Conservation (phyloP, 306 rosid species). For the Quercus ilex region DNA sequence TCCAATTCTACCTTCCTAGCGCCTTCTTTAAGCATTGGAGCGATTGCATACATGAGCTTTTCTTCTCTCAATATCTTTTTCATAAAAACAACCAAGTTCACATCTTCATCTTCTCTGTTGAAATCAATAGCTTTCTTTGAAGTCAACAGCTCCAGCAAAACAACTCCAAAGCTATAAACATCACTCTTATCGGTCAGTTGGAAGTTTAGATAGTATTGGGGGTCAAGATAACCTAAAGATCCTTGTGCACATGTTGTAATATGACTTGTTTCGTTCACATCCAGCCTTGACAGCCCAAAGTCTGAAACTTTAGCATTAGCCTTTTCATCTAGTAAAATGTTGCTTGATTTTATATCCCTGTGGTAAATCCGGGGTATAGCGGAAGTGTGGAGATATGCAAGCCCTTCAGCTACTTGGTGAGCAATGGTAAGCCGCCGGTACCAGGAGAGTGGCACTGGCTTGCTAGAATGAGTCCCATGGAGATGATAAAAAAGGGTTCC, state of each 20-base stretch:
- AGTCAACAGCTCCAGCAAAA: constrained; percentile 47
- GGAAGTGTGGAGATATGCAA: constrained; percentile 45
- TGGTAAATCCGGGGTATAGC: constrained; percentile 57
- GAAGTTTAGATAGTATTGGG: constrained; percentile 41
- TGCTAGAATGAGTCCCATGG: constrained; percentile 3
- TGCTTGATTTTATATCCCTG: constrained; percentile 54
- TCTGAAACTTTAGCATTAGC: constrained; percentile 49
- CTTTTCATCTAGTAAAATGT: constrained; percentile 21
- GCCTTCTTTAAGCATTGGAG: constrained; percentile 38
- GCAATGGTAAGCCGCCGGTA: constrained; percentile 43
- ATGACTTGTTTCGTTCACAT: constrained; percentile 40
- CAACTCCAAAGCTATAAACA: constrained; percentile 59
- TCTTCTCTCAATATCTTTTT: constrained; percentile 40
- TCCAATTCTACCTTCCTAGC: constrained; percentile 34
- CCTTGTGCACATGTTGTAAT: constrained; percentile 53
- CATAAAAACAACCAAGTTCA: constrained; percentile 49
- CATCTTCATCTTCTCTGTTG: constrained; percentile 49
- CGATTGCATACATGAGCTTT: constrained; percentile 42
- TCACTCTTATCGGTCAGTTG: constrained; percentile 60
- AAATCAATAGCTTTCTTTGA: constrained; percentile 55
- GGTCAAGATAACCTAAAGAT: constrained; percentile 52
- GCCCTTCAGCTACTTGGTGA: constrained; percentile 46
- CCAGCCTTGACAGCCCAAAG: constrained; percentile 52
- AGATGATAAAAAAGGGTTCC: constrained; percentile 56
- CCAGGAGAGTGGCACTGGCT: constrained; percentile 33